Evolutionary conservation across 139 green algal genomes (phyloP).

Genomic region (Pseudopediastrum boryanum): DNA sequence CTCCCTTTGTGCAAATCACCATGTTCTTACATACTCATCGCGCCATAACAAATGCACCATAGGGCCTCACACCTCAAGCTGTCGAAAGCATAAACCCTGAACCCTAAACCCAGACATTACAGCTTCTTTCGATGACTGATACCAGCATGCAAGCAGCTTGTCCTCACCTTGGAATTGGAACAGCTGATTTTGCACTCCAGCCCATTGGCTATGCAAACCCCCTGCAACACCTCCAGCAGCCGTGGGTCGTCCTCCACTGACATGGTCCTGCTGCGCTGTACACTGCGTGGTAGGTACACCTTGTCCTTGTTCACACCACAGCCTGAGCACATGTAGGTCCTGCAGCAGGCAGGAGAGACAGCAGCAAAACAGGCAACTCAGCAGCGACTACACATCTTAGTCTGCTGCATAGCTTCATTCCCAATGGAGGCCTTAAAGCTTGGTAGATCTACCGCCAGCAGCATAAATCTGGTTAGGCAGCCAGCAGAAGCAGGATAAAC

Average conservation of each 20-base stretch:
- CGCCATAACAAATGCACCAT: no score
- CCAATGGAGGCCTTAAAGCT: background rate
- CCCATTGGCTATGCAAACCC: constrained; percentile 74
- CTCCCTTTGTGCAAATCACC: no score
- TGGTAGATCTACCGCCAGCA: no score
- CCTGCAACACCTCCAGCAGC: constrained; percentile 42
- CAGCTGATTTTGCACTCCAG: constrained; percentile 96
- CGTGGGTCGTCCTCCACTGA: constrained; percentile 27
- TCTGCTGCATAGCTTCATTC: background rate
- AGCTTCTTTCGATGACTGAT: no score
- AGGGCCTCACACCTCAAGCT: no score
- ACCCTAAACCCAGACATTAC: constrained; percentile 1
- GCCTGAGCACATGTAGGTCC: constrained; percentile 9
- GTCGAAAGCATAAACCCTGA: no score
- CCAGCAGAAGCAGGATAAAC: background rate
- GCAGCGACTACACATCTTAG: background rate
- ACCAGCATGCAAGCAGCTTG: background rate
- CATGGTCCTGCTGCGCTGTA: background rate
- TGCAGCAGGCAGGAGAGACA: background rate
- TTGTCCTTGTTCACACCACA: constrained; percentile 17
- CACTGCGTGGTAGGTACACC: constrained; percentile 58
- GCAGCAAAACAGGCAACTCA: background rate
- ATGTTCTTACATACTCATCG: no score
- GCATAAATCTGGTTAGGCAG: no score
- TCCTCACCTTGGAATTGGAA: constrained; percentile 63